Base-by-base conservation (phyloP, 176 grass and related monocot genomes). In the Rhipidocladum racemiflorum region DNA sequence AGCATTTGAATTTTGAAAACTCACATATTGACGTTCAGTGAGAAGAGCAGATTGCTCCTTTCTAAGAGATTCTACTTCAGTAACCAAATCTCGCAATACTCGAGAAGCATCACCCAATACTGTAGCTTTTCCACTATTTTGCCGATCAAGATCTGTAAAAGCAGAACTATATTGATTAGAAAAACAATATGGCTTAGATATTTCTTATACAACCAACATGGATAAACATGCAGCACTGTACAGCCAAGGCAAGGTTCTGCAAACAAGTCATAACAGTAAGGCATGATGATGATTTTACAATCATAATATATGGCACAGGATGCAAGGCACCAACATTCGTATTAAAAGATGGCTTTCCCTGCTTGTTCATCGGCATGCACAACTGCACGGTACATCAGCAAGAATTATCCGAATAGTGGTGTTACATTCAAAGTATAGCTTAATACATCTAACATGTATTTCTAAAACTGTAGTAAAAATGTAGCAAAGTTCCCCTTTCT, bases 101-200 rank as follows among this genome's bases (percentile, higher is more conserved):
- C 92, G 78, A 8, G 89, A 55, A 83, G 87, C 79, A 89, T 91
- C 92, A 9, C 89, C 84, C 76, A 94, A 59, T 34, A 94, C 77
- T 42, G 89, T 83, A 48, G 92, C 92, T 74, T 94, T 91, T 76
- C 92, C 87, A 57, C 20, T 85, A 67, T 94, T 94, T 62, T 89
- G 89, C 83, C 74, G 78, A 76, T 89, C 92, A 61, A 84, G 87
- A 83, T 94, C 92, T 94, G 87, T 38, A 85, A 89, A 63, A 67
- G 71, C 17, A 84, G 23, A 76, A 81, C 13, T 69, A 74, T 63
- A 1, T 35, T 63, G 44, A 90, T 90, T 38, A 85, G 27, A 76
- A 74, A 49, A 73, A 62, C 9, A 54, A 75, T 29, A 65, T 39
- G 65, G 35, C 55, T 61, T 46, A 56, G 34, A 76, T 16, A 85